These are phyloP conservation scores for Dispira simplex DNA, from an alignment of 192 early-diverging fungal species.

Conservation along the genomic window DNA sequence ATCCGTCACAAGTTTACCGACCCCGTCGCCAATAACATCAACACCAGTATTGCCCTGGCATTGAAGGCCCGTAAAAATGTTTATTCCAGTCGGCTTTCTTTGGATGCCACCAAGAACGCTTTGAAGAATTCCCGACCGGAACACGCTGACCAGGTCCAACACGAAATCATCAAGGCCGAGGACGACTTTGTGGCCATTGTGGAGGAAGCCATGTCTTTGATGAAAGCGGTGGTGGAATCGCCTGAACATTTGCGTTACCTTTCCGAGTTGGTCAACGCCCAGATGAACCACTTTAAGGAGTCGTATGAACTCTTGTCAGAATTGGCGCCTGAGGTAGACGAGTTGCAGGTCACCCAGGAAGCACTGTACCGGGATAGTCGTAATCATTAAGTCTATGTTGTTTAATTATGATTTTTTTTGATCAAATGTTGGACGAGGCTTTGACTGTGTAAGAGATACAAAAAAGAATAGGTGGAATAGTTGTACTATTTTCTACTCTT, in stretches of 20 bases:
- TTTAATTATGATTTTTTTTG: no score
- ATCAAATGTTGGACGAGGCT: no score
- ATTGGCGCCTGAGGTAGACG: conserved; percentile 84
- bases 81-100: conserved; percentile 54
- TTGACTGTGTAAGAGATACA: no score
- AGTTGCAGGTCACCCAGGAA: conserved; percentile 89
- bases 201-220: conserved; percentile 87
- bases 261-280: conserved; percentile 72
- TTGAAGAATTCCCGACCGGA: conserved; percentile 59
- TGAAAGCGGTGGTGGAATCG: conserved; percentile 80
- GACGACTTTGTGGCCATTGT: conserved; percentile 92
- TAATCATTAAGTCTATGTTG: neutral
- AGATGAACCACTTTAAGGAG: conserved; percentile 77
- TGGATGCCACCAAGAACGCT: conserved; percentile 74
- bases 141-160: conserved; percentile 50
- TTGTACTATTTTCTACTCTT: no score
- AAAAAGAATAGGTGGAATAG: no score
- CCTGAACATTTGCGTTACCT: conserved; percentile 72
- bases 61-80: conserved; percentile 81
- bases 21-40: conserved; percentile 55
- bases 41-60: conserved; percentile 59
- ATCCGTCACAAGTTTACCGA: conserved; percentile 59
- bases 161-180: conserved; percentile 83
- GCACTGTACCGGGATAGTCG: conserved; percentile 51
- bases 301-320: conserved; percentile 51